Evolutionary conservation across 2,329 filamentous ascomycete species (phyloP), one percentile per base, ranked within the genome.

Genomic region (Phyllosticta capitalensis): DNA sequence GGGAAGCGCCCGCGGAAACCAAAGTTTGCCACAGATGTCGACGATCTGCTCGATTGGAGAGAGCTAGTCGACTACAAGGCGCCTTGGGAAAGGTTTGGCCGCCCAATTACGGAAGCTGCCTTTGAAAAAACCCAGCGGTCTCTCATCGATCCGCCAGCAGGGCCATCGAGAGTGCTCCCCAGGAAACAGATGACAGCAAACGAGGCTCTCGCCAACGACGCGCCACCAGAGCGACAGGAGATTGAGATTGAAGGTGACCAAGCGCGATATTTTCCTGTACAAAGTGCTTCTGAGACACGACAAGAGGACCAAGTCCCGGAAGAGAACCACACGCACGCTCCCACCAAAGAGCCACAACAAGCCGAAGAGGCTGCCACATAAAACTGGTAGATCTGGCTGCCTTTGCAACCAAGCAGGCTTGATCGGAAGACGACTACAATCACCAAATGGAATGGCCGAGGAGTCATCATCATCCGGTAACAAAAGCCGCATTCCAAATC

Each of bases 1-100:
- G 38, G 61, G 20, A 20, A 65, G 14, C 49, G 63, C 9, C 61
- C 65, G 52, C 58, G 61, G 28, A 67, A 64, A 56, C 67, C 68
- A 57, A 58, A 59, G 20, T 63, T 63, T 38, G 67, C 69, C 61
- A 72, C 68, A 64, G 73, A 70, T 66, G 64, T 64, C 58, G 64
- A 73, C 52, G 73, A 77, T 10, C 58, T 74, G 9, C 65, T 71
- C n/a, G 69, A 77, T 55, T 83, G 81, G 81, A 74, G 78, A 55
- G 71, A 72, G 24, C 71, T 69, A 55, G 70, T 74, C 0, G 65
- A 78, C 1, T 81, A 79, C 56, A 74, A 71, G 52, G 72, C 75
- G 19, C 73, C 77, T 30, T 83, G 81, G 81, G 80, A 83, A 64
- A 65, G 65, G n/a, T 61, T 64, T 48, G 54, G 55, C 0, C 62